Evolutionary conservation across 1,284 basidiomycete species (phyloP).

Genomic region (Cutaneotrichosporon spelunceum): DNA sequence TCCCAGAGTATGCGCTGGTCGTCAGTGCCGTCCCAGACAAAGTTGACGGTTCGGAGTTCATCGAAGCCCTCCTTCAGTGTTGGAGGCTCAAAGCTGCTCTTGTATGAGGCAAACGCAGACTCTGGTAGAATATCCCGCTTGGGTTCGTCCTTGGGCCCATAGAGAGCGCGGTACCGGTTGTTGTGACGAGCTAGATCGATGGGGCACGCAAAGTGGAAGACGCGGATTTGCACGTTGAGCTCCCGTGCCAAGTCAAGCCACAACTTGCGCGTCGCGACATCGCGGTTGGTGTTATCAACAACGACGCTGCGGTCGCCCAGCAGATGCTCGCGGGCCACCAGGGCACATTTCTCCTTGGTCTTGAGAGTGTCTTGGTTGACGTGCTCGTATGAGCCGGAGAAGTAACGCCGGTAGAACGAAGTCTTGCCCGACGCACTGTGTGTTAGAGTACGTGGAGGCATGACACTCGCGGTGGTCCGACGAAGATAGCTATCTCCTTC

Average conservation of each 20-base stretch:
- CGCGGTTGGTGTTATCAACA: conserved; percentile 83
- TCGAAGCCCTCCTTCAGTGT: conserved; percentile 65
- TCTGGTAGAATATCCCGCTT: conserved; percentile 63
- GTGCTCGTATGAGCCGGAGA: conserved; percentile 72
- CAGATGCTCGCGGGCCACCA: conserved; percentile 61
- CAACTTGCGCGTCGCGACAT: conserved; percentile 62
- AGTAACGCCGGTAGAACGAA: conserved; percentile 68
- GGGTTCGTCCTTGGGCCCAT: conserved; percentile 35
- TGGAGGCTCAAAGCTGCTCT: conserved; percentile 65
- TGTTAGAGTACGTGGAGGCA: not conserved
- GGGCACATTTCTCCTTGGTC: conserved; percentile 70
- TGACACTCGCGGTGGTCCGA: conserved; percentile 65
- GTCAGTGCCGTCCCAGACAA: conserved; percentile 70
- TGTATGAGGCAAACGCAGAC: conserved; percentile 62
- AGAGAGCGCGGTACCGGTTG: conserved; percentile 74
- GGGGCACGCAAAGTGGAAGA: conserved; percentile 69
- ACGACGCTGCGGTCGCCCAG: conserved; percentile 64
- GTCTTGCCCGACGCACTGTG: conserved; percentile 73
- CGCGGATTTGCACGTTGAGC: conserved; percentile 59
- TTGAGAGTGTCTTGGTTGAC: conserved; percentile 78
- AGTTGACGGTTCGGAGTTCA: conserved; percentile 71
- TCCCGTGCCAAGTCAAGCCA: conserved; percentile 67
- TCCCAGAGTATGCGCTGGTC: conserved; percentile 69
- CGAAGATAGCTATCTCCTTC: conserved; percentile 70
- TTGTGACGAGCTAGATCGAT: conserved; percentile 82